Percentiles rank a stretch among this genome's conserved stretches.
These are phyloP conservation scores for Flaveria bidentis DNA, from an alignment of 129 eudicot genomes.

Conservation along the genomic window DNA sequence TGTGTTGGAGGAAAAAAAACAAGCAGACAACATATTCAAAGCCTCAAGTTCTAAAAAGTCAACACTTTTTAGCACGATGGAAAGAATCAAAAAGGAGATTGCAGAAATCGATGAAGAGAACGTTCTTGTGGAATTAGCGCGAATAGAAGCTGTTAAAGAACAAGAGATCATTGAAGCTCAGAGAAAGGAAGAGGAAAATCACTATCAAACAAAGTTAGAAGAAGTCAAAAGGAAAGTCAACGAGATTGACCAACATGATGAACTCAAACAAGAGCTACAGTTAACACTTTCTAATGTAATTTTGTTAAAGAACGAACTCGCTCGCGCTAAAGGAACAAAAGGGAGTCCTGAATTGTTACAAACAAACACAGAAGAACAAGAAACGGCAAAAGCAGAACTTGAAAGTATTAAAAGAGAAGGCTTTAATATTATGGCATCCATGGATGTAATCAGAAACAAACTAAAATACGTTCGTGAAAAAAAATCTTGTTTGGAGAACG, in stretches of 20 bases:
- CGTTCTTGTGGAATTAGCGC: conserved; percentile 78
- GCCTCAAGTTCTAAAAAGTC: conserved; percentile 39
- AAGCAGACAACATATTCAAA: conserved; percentile 56
- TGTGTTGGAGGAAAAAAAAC: conserved; percentile 53
- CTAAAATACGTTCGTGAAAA: conserved; percentile 45
- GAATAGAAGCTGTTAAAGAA: conserved; percentile 79
- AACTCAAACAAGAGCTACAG: conserved; percentile 42
- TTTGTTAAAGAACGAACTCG: conserved; percentile 45
- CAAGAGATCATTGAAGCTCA: conserved; percentile 52
- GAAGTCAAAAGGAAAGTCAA: conserved; percentile 48
- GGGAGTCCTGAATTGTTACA: conserved; percentile 29
- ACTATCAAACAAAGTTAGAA: conserved; percentile 41
- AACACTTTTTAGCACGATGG: conserved; percentile 38
- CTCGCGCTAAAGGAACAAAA: conserved; percentile 42
- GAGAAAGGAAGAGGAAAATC: conserved; percentile 41
- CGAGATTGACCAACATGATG: conserved; percentile 43
- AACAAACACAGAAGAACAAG: conserved; percentile 42
- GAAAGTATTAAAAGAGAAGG: conserved; percentile 50
- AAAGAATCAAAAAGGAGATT: conserved; percentile 58
- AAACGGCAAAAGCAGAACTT: conserved; percentile 53
- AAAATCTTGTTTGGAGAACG: conserved; percentile 38
- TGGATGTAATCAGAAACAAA: conserved; percentile 73
- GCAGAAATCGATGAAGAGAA: conserved; percentile 73
- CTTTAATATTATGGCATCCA: conserved; percentile 62
- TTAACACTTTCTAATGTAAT: conserved; percentile 43